Percentiles rank a stretch among this genome's conserved stretches.
Evolutionary conservation across 108 stramenopile species (phyloP).

Genomic region (Cyclotella cryptica): DNA sequence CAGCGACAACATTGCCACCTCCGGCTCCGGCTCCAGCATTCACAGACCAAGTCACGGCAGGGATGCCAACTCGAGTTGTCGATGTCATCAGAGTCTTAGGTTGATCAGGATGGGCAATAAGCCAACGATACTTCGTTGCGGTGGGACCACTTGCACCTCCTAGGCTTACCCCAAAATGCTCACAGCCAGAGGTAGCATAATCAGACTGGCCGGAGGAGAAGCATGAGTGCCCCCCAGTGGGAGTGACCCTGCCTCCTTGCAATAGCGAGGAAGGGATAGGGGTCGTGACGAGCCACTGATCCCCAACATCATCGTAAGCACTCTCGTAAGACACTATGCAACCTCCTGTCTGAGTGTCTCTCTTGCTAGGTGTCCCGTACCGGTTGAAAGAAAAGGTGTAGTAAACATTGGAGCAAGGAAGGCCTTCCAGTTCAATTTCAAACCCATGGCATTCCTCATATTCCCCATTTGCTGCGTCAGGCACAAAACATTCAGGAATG

Average conservation of each 20-base stretch:
- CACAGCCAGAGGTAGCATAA: conserved; percentile 5
- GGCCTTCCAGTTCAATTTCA: conserved; percentile 13
- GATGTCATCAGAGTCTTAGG: conserved; percentile 1
- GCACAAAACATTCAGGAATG: not conserved
- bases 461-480: not conserved
- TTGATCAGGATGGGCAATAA: not conserved
- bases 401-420: conserved; percentile 4
- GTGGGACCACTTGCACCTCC: not conserved
- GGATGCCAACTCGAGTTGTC: conserved; percentile 6
- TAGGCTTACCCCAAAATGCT: conserved; percentile 12
- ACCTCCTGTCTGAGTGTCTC: conserved; percentile 1
- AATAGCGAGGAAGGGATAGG: conserved; percentile 3
- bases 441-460: no score
- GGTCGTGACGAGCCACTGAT: conserved; percentile 1
- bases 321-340: conserved; percentile 7
- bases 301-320: not conserved
- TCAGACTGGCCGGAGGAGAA: no score
- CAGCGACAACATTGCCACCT: conserved; percentile 9
- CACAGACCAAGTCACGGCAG: conserved; percentile 4
- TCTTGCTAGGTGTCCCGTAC: conserved; percentile 7
- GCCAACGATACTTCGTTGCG: conserved; percentile 7
- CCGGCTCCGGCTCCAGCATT: not conserved
- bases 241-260: not conserved
- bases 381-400: conserved; percentile 11
- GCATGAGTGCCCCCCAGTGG: not conserved